Evolutionary conservation across 805 yeast species (phyloP), one percentile per base, ranked within the genome.

Genomic region (Metschnikowia matae): DNA sequence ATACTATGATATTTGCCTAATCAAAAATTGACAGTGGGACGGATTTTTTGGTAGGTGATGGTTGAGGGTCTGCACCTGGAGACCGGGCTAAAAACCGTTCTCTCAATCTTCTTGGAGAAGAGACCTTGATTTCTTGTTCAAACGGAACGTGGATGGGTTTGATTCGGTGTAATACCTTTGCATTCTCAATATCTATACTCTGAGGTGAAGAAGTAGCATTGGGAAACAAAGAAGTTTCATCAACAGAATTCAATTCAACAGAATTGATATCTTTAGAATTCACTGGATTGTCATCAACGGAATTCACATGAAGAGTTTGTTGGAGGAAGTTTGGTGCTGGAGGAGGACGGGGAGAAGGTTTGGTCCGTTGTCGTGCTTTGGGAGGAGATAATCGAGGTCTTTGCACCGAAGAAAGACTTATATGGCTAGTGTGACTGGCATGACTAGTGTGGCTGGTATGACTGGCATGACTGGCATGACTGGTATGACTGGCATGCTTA

Each of bases 81-180:
- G 54, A 40, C 8, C 40, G 40, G 6, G 49, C 40, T 14, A 49
- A 48, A 15, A 53, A 52, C 40, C 71, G 50, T 40, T 68, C 68
- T 40, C 62, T 64, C 23, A 71, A 51, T 41, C 59, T 63, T 38
- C 59, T 52, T 14, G 64, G 59, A 0, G 75, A 71, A 0, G 75
- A 68, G 44, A 67, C 62, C 50, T 55, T 56, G 8, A 71, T 65
- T 36, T 62, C 64, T 11, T 63, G 66, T 13, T 65, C 68, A 8
- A 60, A 59, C 1, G 76, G 77, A 6, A 72, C 58, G 46, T 62
- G 59, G 6, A 73, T 67, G 2, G 77, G 77, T 13, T 67, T 66
- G 34, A 72, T 71, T 46, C 61, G 55, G 44, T 69, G 59, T 37
- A 69, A 53, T 21, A 54, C 54, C 52, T 70, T 73, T 2, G 75